Conservation (phyloP, 2,329 filamentous ascomycete species). For the Rutstroemia sp. region DNA sequence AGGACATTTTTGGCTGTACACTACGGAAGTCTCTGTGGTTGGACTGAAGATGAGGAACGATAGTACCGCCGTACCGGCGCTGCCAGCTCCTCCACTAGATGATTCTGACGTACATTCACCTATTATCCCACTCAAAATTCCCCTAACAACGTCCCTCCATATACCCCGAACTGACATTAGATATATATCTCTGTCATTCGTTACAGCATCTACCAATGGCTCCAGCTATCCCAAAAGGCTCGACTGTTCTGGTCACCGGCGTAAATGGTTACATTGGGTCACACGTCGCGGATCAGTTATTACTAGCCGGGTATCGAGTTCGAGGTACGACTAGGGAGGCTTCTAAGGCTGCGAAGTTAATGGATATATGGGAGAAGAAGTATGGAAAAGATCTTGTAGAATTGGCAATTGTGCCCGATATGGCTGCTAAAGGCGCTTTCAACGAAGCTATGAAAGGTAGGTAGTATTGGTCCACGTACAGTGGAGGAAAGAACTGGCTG, state of each 20-base stretch:
- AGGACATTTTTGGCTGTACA: no score
- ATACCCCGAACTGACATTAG: background rate
- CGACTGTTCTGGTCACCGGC: slow-evolving; percentile 36
- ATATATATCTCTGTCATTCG: background rate
- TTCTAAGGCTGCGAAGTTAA: slow-evolving; percentile 30
- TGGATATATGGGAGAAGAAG: slow-evolving; percentile 26
- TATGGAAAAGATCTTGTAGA: slow-evolving; percentile 31
- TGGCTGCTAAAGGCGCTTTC: slow-evolving; percentile 23
- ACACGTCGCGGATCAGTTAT: slow-evolving; percentile 34
- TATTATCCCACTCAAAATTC: no score
- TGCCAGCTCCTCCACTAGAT: no score
- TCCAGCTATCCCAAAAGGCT: slow-evolving; percentile 23
- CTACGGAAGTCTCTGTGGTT: no score
- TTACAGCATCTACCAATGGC: background rate
- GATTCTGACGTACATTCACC: no score
- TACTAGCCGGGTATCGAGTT: slow-evolving; percentile 36
- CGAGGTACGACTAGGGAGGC: slow-evolving; percentile 36
- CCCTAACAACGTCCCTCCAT: no score
- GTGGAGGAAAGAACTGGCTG: background rate
- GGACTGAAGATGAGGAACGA: no score
- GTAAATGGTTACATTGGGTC: slow-evolving; percentile 36
- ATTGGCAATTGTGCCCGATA: slow-evolving; percentile 30
- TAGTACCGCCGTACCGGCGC: no score
- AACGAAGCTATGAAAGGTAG: slow-evolving; percentile 25
- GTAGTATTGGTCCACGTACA: background rate